Conservation (phyloP, 2,329 filamentous ascomycete genomes). For the Dactylonectria estremocensis region DNA sequence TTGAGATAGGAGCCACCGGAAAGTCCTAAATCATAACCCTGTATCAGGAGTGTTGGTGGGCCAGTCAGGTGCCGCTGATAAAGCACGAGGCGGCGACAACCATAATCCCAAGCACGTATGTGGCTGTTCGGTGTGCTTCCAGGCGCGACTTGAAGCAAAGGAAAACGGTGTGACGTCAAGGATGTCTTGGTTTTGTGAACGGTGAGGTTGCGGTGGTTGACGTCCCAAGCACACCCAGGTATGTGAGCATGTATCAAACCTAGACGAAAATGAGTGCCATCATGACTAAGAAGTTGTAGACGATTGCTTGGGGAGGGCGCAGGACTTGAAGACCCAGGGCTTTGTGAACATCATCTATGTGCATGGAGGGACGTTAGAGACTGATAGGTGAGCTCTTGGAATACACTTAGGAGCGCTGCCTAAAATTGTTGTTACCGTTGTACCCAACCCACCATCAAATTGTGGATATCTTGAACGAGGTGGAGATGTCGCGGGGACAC, state of each 20-base stretch:
- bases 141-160: slow-evolving; percentile 8
- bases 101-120: slow-evolving; percentile 6
- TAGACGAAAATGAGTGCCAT: not conserved
- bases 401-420: not conserved
- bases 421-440: not conserved
- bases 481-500: slow-evolving; percentile 3
- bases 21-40: slow-evolving; percentile 24
- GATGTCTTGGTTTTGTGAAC: not conserved
- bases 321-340: not conserved
- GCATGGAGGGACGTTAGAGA: not conserved
- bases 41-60: slow-evolving; percentile 24
- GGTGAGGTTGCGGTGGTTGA: not conserved
- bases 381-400: not conserved
- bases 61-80: slow-evolving; percentile 44
- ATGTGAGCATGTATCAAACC: no score
- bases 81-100: slow-evolving; percentile 38
- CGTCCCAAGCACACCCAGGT: not conserved
- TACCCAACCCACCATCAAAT: not conserved
- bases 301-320: not conserved
- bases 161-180: slow-evolving; percentile 41
- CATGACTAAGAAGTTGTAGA: not conserved
- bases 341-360: not conserved
- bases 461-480: slow-evolving; percentile 1
- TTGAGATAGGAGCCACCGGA: slow-evolving; percentile 12
- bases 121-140: slow-evolving; percentile 34